Evolutionary conservation across 441 rosid species (phyloP), one percentile per base, ranked within the genome.

Genomic region (Eruca vesicaria): DNA sequence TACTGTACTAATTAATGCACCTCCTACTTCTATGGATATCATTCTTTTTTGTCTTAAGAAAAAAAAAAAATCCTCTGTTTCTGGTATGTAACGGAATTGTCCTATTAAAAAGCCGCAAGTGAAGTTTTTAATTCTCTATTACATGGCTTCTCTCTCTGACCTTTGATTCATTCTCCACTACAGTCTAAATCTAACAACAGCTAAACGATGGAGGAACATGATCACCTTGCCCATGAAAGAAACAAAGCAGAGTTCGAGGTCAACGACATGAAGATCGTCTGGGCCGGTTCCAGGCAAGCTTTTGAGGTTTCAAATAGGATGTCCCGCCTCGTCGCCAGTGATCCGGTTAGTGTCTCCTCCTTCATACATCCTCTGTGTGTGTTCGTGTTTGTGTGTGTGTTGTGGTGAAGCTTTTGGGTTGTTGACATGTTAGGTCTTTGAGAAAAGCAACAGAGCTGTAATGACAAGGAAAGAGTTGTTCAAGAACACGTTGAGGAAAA

Each of bases 231-330:
- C 16, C 78, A 72, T 14, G 98, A 95, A 89, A 86, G 97, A 77
- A 86, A 52, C 82, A 90, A 75, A 80, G 90, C 92, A 0, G 83
- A 86, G 78, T 91, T 95, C 78, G 90, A 91, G 31, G 95, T 91
- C 48, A 87, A 90, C 8, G 88, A 85, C 38, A 90, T 95, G 97
- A 95, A 95, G 87, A 73, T 93, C 85, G 89, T 87, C 50, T 95
- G 98, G 98, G 97, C 92, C 26, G 95, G 99, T 41, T 95, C 99
- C 11, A 91, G 82, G 67, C 92, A 85, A 29, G 88, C 82, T 79
- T 84, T 84, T 16, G 89, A 95, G 69, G 80, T 90, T 81, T 82
- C 92, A 57, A 94, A 95, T 77, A 92, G 98, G 65, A 82, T 95
- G 7, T 78, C 96, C 62, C 94, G 95, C 41, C 94, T 95, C 71